These are phyloP conservation scores for Plenodomus lindquistii DNA, from an alignment of 2,329 filamentous ascomycete genomes.

Conservation along the genomic window DNA sequence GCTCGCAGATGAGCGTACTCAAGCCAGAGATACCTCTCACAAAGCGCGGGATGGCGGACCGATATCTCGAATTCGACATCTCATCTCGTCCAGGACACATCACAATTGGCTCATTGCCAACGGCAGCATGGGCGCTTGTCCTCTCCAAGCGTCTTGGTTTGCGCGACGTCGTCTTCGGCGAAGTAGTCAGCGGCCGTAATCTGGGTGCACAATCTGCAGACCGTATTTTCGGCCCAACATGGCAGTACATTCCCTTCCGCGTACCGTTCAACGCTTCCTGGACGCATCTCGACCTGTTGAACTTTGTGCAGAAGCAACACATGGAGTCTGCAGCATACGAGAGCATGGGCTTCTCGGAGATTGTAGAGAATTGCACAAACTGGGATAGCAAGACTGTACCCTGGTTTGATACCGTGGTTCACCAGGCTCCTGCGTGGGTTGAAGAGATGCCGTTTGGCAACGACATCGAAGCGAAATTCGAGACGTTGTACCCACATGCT, in stretches of 20 bases:
- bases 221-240: conserved; percentile 65
- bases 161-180: conserved; percentile 66
- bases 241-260: conserved; percentile 69
- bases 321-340: conserved; percentile 41
- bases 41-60: conserved; percentile 31
- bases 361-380: conserved; percentile 39
- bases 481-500: conserved; percentile 60
- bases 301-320: conserved; percentile 42
- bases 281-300: conserved; percentile 43
- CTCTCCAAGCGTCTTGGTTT: conserved; percentile 59
- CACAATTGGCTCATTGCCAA: conserved; percentile 67
- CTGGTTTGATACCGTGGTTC: conserved; percentile 47
- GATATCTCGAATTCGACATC: conserved; percentile 43
- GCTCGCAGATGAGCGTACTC: conserved; percentile 54
- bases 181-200: conserved; percentile 68
- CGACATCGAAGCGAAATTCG: conserved; percentile 45
- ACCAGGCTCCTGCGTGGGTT: conserved; percentile 57
- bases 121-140: conserved; percentile 67
- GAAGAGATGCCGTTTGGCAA: conserved; percentile 55
- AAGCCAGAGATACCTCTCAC: conserved; percentile 36
- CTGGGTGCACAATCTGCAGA: conserved; percentile 60
- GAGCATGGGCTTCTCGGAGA: conserved; percentile 41
- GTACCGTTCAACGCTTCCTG: conserved; percentile 58
- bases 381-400: conserved; percentile 31
- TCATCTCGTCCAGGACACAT: conserved; percentile 56